Evolutionary conservation across 495 filamentous ascomycete genomes (phyloP).

Genomic region (Penicillium psychrofluorescens): DNA sequence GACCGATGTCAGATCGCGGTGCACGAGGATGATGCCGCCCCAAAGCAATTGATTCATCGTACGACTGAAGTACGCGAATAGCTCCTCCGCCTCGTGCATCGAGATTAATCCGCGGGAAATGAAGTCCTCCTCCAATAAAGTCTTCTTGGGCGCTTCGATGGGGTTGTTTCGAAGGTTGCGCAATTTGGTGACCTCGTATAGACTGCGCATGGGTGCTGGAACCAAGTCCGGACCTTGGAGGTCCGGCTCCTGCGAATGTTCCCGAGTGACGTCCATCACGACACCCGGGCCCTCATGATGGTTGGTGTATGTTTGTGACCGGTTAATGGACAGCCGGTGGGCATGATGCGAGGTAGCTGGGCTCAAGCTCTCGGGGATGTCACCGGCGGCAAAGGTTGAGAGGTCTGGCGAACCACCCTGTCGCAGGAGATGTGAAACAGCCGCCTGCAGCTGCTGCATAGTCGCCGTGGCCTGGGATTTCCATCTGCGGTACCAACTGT

Average conservation of each 20-base stretch:
- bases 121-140: conserved; percentile 44
- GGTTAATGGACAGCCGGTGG: conserved; percentile 20
- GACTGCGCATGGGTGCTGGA: conserved; percentile 50
- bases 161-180: conserved; percentile 42
- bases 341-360: conserved; percentile 24
- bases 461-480: conserved; percentile 35
- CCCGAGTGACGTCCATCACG: conserved; percentile 39
- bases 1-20: conserved; percentile 40
- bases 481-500: conserved; percentile 22
- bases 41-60: conserved; percentile 51
- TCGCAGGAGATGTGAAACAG: conserved; percentile 37
- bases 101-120: conserved; percentile 43
- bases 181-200: conserved; percentile 55
- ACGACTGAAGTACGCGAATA: conserved; percentile 45
- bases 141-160: conserved; percentile 36
- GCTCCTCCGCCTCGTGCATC: conserved; percentile 41
- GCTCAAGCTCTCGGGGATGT: conserved; percentile 22
- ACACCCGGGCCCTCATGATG: conserved; percentile 25
- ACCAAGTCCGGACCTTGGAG: conserved; percentile 41
- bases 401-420: conserved; percentile 33
- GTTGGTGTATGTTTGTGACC: conserved; percentile 16
- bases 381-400: conserved; percentile 27
- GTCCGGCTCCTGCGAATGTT: conserved; percentile 45
- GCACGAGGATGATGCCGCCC: conserved; percentile 48
- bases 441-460: conserved; percentile 36